phyloP scores from a whole-genome alignment of 805 yeast species.

The Yueomyces sinensis region DNA sequence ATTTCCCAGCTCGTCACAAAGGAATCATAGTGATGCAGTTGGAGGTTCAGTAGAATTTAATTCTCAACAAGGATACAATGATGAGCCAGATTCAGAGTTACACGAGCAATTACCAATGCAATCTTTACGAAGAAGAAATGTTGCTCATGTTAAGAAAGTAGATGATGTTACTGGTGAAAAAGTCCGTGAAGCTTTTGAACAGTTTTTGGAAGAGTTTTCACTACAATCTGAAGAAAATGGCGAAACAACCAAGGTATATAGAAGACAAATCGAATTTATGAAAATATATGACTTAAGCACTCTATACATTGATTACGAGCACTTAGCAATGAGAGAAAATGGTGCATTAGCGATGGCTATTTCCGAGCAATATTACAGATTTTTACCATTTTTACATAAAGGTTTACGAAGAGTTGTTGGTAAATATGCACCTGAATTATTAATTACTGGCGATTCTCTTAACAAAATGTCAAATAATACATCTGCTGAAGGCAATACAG shows the following conservation, averaged over 20 bases:
- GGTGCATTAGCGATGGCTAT: slow-evolving; percentile 86
- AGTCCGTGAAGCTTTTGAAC: slow-evolving; percentile 83
- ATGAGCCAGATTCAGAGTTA: slow-evolving; percentile 4
- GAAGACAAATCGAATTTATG: slow-evolving; percentile 75
- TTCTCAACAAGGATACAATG: slow-evolving; percentile 12
- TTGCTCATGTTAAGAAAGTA: slow-evolving; percentile 69
- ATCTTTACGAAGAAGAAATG: slow-evolving; percentile 37
- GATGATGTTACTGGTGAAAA: slow-evolving; percentile 87
- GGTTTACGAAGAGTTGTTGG: slow-evolving; percentile 66
- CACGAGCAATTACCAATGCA: slow-evolving; percentile 14
- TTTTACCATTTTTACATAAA: slow-evolving; percentile 67
- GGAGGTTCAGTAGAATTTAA: slow-evolving; percentile 11
- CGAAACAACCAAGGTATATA: slow-evolving; percentile 42
- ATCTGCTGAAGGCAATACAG: slow-evolving; percentile 21
- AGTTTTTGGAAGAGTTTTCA: slow-evolving; percentile 56
- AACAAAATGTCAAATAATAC: slow-evolving; percentile 9
- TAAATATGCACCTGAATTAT: slow-evolving; percentile 59
- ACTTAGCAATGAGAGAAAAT: slow-evolving; percentile 59
- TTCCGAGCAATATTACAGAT: slow-evolving; percentile 83
- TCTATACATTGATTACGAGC: slow-evolving; percentile 74
- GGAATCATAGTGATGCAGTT: slow-evolving; percentile 3
- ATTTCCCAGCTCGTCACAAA: slow-evolving; percentile 19
- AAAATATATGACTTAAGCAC: slow-evolving; percentile 62
- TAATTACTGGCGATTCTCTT: slow-evolving; percentile 32
- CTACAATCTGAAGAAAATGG: slow-evolving; percentile 23